These are phyloP conservation scores for Fomitopsis serialis DNA, from an alignment of 768 basidiomycete species.

Conservation along the genomic window DNA sequence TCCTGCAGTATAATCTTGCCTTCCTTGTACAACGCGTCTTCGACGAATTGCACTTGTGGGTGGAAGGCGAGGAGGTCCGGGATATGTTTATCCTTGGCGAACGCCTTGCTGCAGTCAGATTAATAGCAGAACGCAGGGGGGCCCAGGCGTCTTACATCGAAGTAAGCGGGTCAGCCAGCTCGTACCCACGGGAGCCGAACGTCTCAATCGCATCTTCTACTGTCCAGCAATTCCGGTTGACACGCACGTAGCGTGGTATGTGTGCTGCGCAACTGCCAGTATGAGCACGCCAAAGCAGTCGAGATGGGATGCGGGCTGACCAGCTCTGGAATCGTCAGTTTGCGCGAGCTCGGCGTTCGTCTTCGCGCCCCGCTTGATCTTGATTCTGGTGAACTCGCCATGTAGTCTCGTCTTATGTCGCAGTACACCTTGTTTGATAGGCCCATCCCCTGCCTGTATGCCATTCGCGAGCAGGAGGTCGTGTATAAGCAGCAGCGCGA, in stretches of 20 bases:
- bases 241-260: constrained; percentile 82
- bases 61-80: constrained; percentile 77
- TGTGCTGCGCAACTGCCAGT: constrained; percentile 34
- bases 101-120: constrained; percentile 43
- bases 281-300: not conserved
- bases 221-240: constrained; percentile 71
- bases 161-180: constrained; percentile 43
- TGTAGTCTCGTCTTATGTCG: constrained; percentile 87
- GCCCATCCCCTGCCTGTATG: constrained; percentile 88
- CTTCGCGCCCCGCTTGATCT: constrained; percentile 67
- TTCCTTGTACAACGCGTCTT: constrained; percentile 62
- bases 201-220: constrained; percentile 55
- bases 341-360: constrained; percentile 62
- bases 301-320: constrained; percentile 32
- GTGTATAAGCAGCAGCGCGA: constrained; percentile 85
- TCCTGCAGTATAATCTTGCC: constrained; percentile 93
- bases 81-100: constrained; percentile 75
- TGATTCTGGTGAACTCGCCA: constrained; percentile 81
- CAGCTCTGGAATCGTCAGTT: constrained; percentile 54
- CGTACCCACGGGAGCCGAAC: constrained; percentile 54
- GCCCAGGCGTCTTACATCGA: constrained; percentile 37
- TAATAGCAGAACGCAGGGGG: not conserved
- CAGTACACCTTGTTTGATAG: constrained; percentile 80
- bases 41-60: constrained; percentile 59
- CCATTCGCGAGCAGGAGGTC: constrained; percentile 81